These are phyloP conservation scores for Urostyla sp. DNA, from an alignment of 73 alveolate genomes.

Conservation along the genomic window DNA sequence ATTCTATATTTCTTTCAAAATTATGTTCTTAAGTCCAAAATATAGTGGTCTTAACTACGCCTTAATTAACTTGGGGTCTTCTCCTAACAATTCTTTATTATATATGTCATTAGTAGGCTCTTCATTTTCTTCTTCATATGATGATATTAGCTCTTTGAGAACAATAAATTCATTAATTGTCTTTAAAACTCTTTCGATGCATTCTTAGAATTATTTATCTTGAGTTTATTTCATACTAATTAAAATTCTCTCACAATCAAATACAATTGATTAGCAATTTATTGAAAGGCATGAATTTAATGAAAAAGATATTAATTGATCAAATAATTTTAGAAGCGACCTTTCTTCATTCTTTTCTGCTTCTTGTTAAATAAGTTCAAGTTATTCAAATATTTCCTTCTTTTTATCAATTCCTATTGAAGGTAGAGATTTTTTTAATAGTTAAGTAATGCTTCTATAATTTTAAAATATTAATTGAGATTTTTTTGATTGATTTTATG, in stretches of 20 bases:
- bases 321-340: conserved; percentile 24
- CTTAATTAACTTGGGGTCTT: neutral
- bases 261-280: neutral
- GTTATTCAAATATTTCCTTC: conserved; percentile 37
- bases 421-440: conserved; percentile 39
- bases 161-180: conserved; percentile 35
- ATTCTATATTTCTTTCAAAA: conserved; percentile 50
- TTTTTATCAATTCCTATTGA: conserved; percentile 52
- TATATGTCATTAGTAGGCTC: conserved; percentile 4
- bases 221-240: conserved; percentile 3
- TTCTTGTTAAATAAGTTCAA: conserved; percentile 26
- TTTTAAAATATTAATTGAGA: conserved; percentile 6
- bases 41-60: conserved; percentile 49
- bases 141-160: neutral
- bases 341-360: conserved; percentile 50
- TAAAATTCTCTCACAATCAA: conserved; percentile 21
- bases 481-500: too few relatives aligned
- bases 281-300: conserved; percentile 7
- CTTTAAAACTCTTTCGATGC: conserved; percentile 22
- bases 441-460: conserved; percentile 26
- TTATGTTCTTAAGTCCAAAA: conserved; percentile 55
- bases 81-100: conserved; percentile 44
- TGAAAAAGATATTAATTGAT: neutral
- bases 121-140: neutral
- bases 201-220: neutral